Evolutionary conservation across 2,329 filamentous ascomycete genomes (phyloP).

Genomic region (Dothiorella sarmentorum): DNA sequence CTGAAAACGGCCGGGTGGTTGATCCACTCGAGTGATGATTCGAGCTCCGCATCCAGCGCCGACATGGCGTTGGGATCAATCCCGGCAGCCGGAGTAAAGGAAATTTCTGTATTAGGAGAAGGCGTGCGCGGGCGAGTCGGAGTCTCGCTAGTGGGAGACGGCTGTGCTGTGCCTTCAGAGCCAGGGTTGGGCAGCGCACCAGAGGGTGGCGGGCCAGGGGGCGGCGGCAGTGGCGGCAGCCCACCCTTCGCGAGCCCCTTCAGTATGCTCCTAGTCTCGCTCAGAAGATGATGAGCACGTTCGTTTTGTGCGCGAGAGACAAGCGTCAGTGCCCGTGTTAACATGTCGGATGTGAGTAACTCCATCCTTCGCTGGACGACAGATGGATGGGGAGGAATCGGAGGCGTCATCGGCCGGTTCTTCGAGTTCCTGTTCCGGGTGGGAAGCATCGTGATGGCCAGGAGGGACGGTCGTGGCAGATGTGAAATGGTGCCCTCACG

Average conservation of each 20-base stretch:
- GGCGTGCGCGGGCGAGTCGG: slow-evolving; percentile 35
- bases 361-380: slow-evolving; percentile 98
- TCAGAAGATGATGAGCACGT: slow-evolving; percentile 84
- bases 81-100: slow-evolving; percentile 61
- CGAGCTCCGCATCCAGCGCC: slow-evolving; percentile 86
- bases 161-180: slow-evolving; percentile 23
- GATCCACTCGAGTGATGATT: slow-evolving; percentile 93
- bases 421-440: slow-evolving; percentile 46
- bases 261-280: slow-evolving; percentile 89
- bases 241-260: slow-evolving; percentile 95
- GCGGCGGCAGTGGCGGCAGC: slow-evolving; percentile 78
- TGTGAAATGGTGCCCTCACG: slow-evolving; percentile 83
- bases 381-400: slow-evolving; percentile 90
- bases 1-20: slow-evolving; percentile 93
- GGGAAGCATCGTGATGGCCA: slow-evolving; percentile 95
- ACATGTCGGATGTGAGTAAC: slow-evolving; percentile 94
- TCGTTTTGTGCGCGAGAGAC: slow-evolving; percentile 92
- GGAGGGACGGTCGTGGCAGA: slow-evolving; percentile 79
- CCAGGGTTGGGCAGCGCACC: slow-evolving; percentile 39
- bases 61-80: slow-evolving; percentile 79
- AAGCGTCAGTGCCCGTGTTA: slow-evolving; percentile 84
- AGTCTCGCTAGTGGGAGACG: slow-evolving; percentile 37
- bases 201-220: slow-evolving; percentile 34
- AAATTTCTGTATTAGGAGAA: neutral
- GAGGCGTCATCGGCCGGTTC: slow-evolving; percentile 58